A percentile compares a stretch with the other conserved stretches of the same genome.
phyloP scores from a whole-genome alignment of 1,284 basidiomycete genomes.

The Testicularia cyperi region DNA sequence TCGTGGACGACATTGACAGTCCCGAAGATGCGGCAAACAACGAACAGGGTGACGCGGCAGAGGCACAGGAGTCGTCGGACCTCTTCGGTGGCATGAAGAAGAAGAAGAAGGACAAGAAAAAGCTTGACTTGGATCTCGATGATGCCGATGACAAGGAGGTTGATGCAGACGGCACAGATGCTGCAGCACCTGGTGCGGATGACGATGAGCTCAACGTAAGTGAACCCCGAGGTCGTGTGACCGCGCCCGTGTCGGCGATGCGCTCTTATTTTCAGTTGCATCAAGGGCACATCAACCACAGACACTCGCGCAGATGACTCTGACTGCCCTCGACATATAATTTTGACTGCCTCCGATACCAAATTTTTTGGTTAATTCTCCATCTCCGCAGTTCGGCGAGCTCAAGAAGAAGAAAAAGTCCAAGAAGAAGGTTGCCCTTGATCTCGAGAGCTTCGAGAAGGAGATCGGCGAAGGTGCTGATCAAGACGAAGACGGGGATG shows the following conservation, averaged over 20 bases:
- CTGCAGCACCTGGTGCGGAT: conserved; percentile 28
- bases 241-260: too few relatives aligned
- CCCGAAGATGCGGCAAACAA: conserved; percentile 1
- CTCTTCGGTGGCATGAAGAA: conserved; percentile 88
- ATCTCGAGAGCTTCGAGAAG: conserved; percentile 61
- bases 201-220: conserved; percentile 60
- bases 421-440: conserved; percentile 59
- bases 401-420: conserved; percentile 65
- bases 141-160: conserved; percentile 47
- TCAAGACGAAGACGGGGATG: conserved; percentile 61
- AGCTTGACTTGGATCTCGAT: conserved; percentile 70
- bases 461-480: conserved; percentile 61
- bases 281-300: too few relatives aligned
- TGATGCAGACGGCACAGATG: conserved; percentile 30
- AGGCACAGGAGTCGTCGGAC: conserved; percentile 67
- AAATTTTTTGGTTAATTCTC: not conserved
- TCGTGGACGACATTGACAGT: conserved; percentile 62
- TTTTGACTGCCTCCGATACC: conserved; percentile 56
- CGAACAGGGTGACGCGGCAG: conserved; percentile 1
- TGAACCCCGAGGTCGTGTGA: too few relatives aligned
- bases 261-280: too few relatives aligned
- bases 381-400: conserved; percentile 62
- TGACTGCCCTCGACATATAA: too few relatives aligned
- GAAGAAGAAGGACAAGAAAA: conserved; percentile 84
- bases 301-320: too few relatives aligned